Base-by-base conservation (phyloP, 352 stramenopile species). In the Saprolegnia diclina region DNA sequence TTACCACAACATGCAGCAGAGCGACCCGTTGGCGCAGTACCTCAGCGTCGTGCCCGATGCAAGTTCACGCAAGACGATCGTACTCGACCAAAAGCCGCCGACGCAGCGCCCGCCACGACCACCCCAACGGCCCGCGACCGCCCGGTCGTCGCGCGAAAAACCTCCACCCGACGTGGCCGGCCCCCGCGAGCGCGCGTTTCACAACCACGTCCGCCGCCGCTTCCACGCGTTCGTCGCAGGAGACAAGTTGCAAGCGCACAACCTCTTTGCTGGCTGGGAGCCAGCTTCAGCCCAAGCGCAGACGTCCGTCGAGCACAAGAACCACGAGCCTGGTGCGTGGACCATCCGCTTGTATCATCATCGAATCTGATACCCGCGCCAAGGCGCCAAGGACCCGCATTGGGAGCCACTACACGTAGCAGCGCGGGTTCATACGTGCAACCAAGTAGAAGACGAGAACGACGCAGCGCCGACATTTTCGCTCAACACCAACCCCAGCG, bases 21-120 rank as follows among this genome's bases (percentile, higher is more conserved):
- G 19, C 13, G 57, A 66, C 53, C 57, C 57, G 18, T 42, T 66
- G n/a, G 50, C 57, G n/a, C 57, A 66, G 26, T 66, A 66, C 57
- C 40, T 66, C 19, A 42, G 50, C 21, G 42, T 66, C 37, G 57
- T 66, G 29, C 50, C 48, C 40, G 57, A 66, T 32, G 40, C 26
- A 35, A 24, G 21, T 6, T 37, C 52, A 42, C 35, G 11, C 6
- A 38, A 21, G 5, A 66, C 57, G 40, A 32, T 55, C 19, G 50
- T 66, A 16, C 22, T 66, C 19, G 57, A 66, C 42, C 48, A 40
- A 4, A 53, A 22, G 18, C 57, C 38, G n/a, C 26, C 50, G 10
- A 40, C 57, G 38, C 29, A 40, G 42, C 37, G 40, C 9, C 57
- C n/a, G 57, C 55, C 11, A 13, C 21, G 22, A 54, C 16, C n/a